Percentiles rank a stretch among this genome's conserved stretches.
phyloP scores from a whole-genome alignment of 768 basidiomycete species.

The Lactarius evosmus region DNA sequence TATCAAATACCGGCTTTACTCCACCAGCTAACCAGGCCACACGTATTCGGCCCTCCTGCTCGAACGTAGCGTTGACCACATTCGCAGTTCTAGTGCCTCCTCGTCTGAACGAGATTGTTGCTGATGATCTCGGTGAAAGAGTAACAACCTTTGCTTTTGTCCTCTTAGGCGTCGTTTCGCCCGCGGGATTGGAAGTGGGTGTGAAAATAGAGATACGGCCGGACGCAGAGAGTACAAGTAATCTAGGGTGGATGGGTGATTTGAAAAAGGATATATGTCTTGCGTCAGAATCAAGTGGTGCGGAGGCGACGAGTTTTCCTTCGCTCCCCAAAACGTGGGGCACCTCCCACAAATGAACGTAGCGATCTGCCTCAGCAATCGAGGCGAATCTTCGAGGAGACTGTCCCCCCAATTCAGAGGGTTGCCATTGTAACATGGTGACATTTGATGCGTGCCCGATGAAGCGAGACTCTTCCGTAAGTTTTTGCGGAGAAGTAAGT shows the following conservation, averaged over 20 bases:
- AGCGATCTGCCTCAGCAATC: constrained; percentile 58
- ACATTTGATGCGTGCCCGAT: constrained; percentile 64
- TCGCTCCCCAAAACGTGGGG: constrained; percentile 41
- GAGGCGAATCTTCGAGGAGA: constrained; percentile 52
- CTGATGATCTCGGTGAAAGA: constrained; percentile 50
- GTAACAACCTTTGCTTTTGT: constrained; percentile 47
- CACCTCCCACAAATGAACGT: constrained; percentile 59
- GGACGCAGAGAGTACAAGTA: constrained; percentile 56
- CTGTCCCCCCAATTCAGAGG: constrained; percentile 35
- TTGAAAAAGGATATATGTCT: constrained; percentile 38
- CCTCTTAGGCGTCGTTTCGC: constrained; percentile 40
- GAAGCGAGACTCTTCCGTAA: constrained; percentile 48
- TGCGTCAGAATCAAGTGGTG: constrained; percentile 64
- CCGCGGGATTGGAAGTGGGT: constrained; percentile 45
- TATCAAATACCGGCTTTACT: constrained; percentile 55
- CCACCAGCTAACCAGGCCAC: constrained; percentile 55
- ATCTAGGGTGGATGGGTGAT: constrained; percentile 37
- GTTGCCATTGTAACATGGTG: constrained; percentile 51
- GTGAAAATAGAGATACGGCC: constrained; percentile 58
- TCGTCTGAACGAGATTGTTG: constrained; percentile 42
- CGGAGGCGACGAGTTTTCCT: constrained; percentile 55
- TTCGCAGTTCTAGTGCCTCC: constrained; percentile 35
- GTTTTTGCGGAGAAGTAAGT: constrained; percentile 40
- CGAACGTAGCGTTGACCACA: constrained; percentile 49
- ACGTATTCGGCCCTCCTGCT: constrained; percentile 44